Percentiles rank a stretch among this genome's conserved stretches.
Evolutionary conservation across 257 asterid genomes (phyloP).

Genomic region (Avicennia marina): DNA sequence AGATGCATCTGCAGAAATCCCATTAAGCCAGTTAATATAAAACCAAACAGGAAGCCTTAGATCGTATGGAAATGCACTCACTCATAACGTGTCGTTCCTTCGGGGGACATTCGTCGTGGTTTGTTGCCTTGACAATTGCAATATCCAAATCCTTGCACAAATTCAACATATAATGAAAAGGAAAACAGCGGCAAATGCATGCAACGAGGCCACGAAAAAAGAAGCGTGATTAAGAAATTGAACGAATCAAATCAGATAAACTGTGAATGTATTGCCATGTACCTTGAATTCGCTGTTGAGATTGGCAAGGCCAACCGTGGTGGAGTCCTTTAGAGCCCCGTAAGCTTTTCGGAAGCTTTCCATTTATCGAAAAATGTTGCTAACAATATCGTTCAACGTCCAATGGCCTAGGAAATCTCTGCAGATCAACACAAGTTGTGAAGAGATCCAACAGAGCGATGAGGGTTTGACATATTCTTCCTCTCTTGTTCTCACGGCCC

Average conservation of each 20-base stretch:
- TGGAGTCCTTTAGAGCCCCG: slow-evolving; percentile 85
- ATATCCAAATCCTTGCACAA: slow-evolving; percentile 60
- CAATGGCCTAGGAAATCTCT: not conserved
- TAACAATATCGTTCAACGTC: slow-evolving; percentile 1
- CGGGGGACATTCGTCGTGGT: slow-evolving; percentile 70
- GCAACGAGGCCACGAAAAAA: no score
- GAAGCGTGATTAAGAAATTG: not conserved
- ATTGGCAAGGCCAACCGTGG: slow-evolving; percentile 83
- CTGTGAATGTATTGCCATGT: no score
- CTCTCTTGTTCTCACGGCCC: slow-evolving; percentile 15
- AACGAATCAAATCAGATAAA: not conserved
- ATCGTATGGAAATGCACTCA: slow-evolving; percentile 28
- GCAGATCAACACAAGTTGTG: slow-evolving; percentile 15
- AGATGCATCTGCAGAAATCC: no score
- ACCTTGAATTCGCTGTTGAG: slow-evolving; percentile 91
- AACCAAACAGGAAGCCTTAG: not conserved
- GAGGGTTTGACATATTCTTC: slow-evolving; percentile 31
- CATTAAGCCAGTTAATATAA: no score
- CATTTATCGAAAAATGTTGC: no score
- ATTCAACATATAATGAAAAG: no score
- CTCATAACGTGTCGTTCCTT: slow-evolving; percentile 70
- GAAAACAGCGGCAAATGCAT: no score
- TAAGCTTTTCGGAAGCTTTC: slow-evolving; percentile 86
- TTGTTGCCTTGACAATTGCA: slow-evolving; percentile 75
- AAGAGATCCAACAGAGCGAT: slow-evolving; percentile 23